phyloP scores from a whole-genome alignment of 768 basidiomycete species.

The Cubamyces lactineus region DNA sequence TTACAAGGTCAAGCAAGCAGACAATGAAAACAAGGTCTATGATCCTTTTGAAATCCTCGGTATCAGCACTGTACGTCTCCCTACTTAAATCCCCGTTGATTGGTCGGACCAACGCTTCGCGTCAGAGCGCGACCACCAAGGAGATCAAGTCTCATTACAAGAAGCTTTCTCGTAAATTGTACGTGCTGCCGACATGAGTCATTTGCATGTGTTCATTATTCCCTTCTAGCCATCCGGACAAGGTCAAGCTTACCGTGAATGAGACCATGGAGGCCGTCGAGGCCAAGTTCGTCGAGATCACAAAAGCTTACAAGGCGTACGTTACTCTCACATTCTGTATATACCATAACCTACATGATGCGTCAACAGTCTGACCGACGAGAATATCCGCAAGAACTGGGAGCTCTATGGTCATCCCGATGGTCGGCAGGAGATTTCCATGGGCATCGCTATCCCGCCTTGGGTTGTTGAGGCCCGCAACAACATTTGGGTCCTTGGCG shows the following conservation, averaged over 20 bases:
- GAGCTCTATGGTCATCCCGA: slow-evolving; percentile 93
- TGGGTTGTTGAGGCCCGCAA: slow-evolving; percentile 95
- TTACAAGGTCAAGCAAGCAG: slow-evolving; percentile 63
- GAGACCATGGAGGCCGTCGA: slow-evolving; percentile 87
- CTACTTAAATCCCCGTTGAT: not conserved
- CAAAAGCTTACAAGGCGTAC: slow-evolving; percentile 96
- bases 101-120: not conserved
- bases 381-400: slow-evolving; percentile 88
- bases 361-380: slow-evolving; percentile 77
- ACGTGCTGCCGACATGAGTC: slow-evolving; percentile 27
- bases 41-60: slow-evolving; percentile 95
- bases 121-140: slow-evolving; percentile 72
- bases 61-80: slow-evolving; percentile 59
- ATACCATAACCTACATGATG: not conserved
- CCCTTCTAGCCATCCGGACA: slow-evolving; percentile 86
- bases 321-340: slow-evolving; percentile 31
- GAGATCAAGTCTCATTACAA: slow-evolving; percentile 97
- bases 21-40: slow-evolving; percentile 73
- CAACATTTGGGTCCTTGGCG: slow-evolving; percentile 86
- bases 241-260: slow-evolving; percentile 81
- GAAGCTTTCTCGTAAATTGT: slow-evolving; percentile 88
- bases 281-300: slow-evolving; percentile 86
- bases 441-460: slow-evolving; percentile 92
- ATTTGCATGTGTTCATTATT: not conserved
- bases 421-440: slow-evolving; percentile 90